Evolutionary conservation across 116 monocot species (phyloP).

Genomic region (Cymodocea nodosa): DNA sequence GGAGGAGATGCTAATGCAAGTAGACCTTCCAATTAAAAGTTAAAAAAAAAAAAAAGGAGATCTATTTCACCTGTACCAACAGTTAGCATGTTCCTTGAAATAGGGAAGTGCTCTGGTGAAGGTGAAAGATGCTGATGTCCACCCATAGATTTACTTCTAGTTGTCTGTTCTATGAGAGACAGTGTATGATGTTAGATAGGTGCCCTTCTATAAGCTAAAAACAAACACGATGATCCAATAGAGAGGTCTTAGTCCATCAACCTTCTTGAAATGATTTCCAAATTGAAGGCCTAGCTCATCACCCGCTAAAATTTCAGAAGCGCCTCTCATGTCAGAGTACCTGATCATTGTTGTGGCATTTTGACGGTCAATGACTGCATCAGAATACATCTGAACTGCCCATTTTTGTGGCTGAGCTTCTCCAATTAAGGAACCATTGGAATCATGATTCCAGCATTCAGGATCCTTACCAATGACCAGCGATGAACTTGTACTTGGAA

Average conservation of each 20-base stretch:
- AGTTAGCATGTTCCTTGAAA: conserved; percentile 13
- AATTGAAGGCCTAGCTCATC: conserved; percentile 15
- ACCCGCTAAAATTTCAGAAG: conserved; percentile 20
- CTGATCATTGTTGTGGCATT: conserved; percentile 5
- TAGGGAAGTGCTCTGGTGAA: conserved; percentile 5
- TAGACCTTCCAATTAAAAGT: not conserved
- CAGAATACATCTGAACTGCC: not conserved
- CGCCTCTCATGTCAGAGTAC: conserved; percentile 14
- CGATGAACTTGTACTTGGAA: conserved; percentile 3
- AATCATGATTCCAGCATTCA: conserved; percentile 4
- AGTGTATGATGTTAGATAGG: conserved; percentile 33
- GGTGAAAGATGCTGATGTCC: conserved; percentile 6
- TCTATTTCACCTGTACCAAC: conserved; percentile 29
- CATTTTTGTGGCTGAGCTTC: conserved; percentile 1
- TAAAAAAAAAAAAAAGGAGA: not conserved
- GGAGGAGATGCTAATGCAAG: not conserved
- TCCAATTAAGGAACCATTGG: conserved; percentile 5
- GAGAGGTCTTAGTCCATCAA: conserved; percentile 30
- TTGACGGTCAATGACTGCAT: conserved; percentile 5
- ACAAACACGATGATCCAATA: conserved; percentile 30
- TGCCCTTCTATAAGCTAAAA: conserved; percentile 4
- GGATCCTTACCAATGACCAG: conserved; percentile 6
- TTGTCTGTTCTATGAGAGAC: conserved; percentile 39
- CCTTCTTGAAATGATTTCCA: conserved; percentile 39
- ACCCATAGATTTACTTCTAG: conserved; percentile 20